A percentile compares a stretch with the other conserved stretches of the same genome.
phyloP scores from a whole-genome alignment of 2,329 filamentous ascomycete genomes.

The Arthrobotrys megalospora region DNA sequence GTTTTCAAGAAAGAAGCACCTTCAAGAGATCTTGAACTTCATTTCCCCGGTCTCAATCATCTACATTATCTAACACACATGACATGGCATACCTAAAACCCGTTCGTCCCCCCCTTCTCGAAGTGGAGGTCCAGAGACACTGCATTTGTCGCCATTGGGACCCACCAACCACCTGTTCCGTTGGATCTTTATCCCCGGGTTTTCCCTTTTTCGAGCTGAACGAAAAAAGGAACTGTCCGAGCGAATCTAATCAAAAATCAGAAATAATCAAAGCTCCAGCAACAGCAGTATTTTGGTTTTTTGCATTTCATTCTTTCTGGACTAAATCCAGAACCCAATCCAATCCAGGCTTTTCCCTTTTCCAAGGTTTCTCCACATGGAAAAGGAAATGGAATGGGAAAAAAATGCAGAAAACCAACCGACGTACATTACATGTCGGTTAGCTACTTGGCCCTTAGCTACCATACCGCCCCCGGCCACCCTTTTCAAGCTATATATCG shows the following conservation, averaged over 20 bases:
- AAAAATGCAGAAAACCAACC: neutral
- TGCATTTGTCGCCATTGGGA: neutral
- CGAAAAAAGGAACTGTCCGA: slow-evolving; percentile 19
- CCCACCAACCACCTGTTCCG: slow-evolving; percentile 13
- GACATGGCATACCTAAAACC: neutral
- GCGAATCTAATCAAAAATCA: slow-evolving; percentile 17
- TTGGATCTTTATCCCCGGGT: slow-evolving; percentile 15
- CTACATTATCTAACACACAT: slow-evolving; percentile 1
- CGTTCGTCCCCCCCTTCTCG: no score
- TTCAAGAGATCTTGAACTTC: neutral
- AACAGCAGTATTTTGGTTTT: no score
- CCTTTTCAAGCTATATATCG: no score
- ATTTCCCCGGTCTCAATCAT: neutral
- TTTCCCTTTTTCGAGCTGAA: neutral
- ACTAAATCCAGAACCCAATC: neutral
- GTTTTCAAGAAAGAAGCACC: neutral
- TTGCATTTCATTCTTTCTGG: no score
- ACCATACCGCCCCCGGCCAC: neutral
- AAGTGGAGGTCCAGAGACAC: slow-evolving; percentile 5
- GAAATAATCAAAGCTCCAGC: neutral
- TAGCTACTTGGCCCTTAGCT: neutral
- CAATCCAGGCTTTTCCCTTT: neutral
- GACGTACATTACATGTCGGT: neutral
- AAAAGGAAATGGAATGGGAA: slow-evolving; percentile 20
- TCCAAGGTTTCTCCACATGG: slow-evolving; percentile 13